phyloP scores from a whole-genome alignment of 352 stramenopile genomes.

The Globisporangium camurandrum region DNA sequence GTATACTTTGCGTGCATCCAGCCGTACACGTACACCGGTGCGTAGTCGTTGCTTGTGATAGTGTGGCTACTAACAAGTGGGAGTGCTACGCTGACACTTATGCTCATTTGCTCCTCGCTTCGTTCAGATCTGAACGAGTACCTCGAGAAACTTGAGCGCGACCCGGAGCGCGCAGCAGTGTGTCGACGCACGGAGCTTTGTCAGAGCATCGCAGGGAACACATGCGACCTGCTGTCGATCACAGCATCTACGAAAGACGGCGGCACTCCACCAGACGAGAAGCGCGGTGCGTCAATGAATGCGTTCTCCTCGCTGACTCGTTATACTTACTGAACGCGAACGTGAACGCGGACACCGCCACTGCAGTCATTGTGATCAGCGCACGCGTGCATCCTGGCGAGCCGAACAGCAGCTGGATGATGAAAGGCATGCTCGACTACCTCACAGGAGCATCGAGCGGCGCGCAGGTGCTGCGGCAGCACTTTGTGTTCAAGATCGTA shows the following conservation, averaged over 20 bases:
- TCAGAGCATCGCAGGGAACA: slow-evolving; percentile 73
- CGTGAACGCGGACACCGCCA: no score
- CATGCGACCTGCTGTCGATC: slow-evolving; percentile 86
- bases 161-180: slow-evolving; percentile 31
- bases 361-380: slow-evolving; percentile 72
- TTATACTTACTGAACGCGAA: not conserved
- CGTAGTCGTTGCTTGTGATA: not conserved
- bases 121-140: slow-evolving; percentile 62
- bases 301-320: no score
- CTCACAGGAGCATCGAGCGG: slow-evolving; percentile 58
- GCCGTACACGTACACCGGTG: slow-evolving; percentile 85
- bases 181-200: slow-evolving; percentile 74
- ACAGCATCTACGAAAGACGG: slow-evolving; percentile 47
- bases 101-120: no score
- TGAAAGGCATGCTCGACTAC: slow-evolving; percentile 91
- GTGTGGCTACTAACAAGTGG: not conserved
- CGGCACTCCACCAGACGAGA: slow-evolving; percentile 34
- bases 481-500: slow-evolving; percentile 88
- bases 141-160: slow-evolving; percentile 45
- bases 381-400: slow-evolving; percentile 87
- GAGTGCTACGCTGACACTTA: not conserved
- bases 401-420: slow-evolving; percentile 87
- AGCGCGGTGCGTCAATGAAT: slow-evolving; percentile 21
- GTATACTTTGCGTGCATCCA: slow-evolving; percentile 82
- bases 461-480: slow-evolving; percentile 53